phyloP scores from a whole-genome alignment of 1,284 basidiomycete genomes.

The Ganoderma sinense region DNA sequence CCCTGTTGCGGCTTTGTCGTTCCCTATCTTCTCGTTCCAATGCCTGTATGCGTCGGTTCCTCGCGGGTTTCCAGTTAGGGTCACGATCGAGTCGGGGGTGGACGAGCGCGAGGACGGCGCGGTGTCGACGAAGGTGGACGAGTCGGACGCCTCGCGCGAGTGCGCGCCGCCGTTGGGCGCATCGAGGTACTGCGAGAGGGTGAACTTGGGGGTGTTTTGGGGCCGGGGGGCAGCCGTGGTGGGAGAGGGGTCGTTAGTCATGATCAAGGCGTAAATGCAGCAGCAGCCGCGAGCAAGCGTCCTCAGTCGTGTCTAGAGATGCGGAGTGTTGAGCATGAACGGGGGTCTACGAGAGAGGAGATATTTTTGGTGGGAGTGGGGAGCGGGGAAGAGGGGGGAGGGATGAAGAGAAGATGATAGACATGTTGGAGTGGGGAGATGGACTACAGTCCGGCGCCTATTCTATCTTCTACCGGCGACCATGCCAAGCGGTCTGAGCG shows the following conservation, averaged over 20 bases:
- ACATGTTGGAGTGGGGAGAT: not conserved
- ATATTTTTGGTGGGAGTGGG: not conserved
- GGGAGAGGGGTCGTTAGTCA: conserved; percentile 24
- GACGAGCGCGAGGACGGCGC: conserved; percentile 27
- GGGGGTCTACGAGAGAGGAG: not conserved
- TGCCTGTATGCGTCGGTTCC: conserved; percentile 15
- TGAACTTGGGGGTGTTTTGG: conserved; percentile 8
- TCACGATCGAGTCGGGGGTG: conserved; percentile 26
- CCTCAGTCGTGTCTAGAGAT: conserved; percentile 11
- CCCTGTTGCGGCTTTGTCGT: conserved; percentile 1
- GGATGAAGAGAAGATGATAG: not conserved
- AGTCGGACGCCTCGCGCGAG: conserved; percentile 13
- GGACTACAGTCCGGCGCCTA: not conserved
- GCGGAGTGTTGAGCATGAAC: conserved; percentile 15
- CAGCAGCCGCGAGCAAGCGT: not conserved
- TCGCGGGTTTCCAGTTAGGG: conserved; percentile 18
- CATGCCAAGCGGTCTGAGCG: not conserved
- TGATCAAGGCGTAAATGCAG: conserved; percentile 9
- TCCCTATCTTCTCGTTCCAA: conserved; percentile 22
- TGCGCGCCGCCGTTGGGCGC: conserved; percentile 7
- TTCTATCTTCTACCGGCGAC: not conserved
- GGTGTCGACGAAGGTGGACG: conserved; percentile 11
- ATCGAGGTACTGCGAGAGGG: conserved; percentile 8
- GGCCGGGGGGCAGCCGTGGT: conserved; percentile 8
- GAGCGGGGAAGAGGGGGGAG: not conserved